Evolutionary conservation across 805 yeast genomes (phyloP), one percentile per base, ranked within the genome.

Genomic region (Candida adriatica): DNA sequence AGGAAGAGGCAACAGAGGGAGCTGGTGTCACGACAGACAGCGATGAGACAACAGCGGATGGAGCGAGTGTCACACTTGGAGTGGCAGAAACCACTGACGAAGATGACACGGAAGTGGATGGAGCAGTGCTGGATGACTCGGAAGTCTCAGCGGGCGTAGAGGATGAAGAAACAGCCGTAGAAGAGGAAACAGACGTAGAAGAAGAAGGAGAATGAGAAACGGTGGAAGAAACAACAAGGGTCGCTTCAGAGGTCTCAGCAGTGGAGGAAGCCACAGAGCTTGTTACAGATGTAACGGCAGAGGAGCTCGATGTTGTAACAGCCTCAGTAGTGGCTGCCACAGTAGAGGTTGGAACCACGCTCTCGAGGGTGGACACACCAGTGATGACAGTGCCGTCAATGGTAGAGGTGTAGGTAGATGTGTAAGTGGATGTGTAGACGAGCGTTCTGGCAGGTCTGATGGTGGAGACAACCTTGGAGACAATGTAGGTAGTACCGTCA

Each of bases 401-500:
- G 24, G 40, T 35, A 15, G 45, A 43, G 16, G 40, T 34, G 31
- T 35, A 41, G 9, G 50, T 46, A 9, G 25, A 23, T 7, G 25
- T 19, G 22, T 19, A 19, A 8, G 22, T 19, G 13, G 48, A 42
- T 13, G 48, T 43, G 38, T 31, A 46, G 10, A 45, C 42, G 13
- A 22, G 13, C 6, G 52, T 49, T 6, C 40, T 41, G 16, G 51
- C 53, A 14, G 55, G 45, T 27, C 33, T 35, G 30, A 51, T 42
- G 13, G 56, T 51, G 31, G 53, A 46, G 16, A 38, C 32, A 18
- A 43, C 35, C 29, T 40, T 38, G 13, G 43, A 35, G 18, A 44
- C 50, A 15, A 42, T 35, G 32, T 47, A 48, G n/a, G 55, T 49
- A 6, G 47, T 46, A 17, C 54, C 53, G 18, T 33, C 40, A 18